phyloP scores from a whole-genome alignment of 2,329 filamentous ascomycete species.

The Arthroderma sp. region DNA sequence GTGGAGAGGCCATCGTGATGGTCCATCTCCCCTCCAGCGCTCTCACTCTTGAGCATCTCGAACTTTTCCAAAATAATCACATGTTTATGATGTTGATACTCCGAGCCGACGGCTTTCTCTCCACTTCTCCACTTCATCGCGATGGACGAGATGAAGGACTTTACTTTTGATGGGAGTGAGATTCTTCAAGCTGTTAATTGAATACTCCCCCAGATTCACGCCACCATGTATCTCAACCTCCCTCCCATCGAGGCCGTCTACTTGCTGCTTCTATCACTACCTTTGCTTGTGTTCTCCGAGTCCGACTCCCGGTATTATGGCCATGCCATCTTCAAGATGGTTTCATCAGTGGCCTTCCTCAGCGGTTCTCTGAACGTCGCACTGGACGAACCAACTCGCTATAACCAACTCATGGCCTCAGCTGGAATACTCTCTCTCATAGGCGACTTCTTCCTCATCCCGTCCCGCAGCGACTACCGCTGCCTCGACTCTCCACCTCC shows the following conservation, averaged over 20 bases:
- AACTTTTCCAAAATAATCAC: no score
- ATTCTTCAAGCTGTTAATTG: no score
- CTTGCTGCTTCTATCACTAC: constrained; percentile 16
- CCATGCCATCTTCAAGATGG: constrained; percentile 18
- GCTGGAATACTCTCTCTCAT: constrained; percentile 16
- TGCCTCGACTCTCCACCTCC: not conserved
- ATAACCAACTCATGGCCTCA: constrained; percentile 13
- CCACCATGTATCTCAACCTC: constrained; percentile 10
- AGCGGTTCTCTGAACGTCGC: constrained; percentile 12
- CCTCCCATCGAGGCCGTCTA: constrained; percentile 10
- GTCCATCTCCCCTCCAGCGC: not conserved
- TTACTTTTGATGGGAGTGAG: no score
- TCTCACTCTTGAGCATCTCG: not conserved
- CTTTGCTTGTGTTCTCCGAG: constrained; percentile 16
- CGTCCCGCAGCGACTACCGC: constrained; percentile 15
- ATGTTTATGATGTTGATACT: no score
- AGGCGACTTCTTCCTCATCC: constrained; percentile 18
- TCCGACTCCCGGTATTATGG: constrained; percentile 15
- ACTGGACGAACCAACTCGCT: constrained; percentile 12
- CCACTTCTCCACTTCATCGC: no score
- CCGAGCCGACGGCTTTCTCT: no score
- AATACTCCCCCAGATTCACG: no score
- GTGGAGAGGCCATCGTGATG: not conserved
- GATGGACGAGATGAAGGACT: no score
- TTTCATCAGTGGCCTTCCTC: constrained; percentile 18